phyloP scores from a whole-genome alignment of 306 rosid genomes.

The Acacia confusa region DNA sequence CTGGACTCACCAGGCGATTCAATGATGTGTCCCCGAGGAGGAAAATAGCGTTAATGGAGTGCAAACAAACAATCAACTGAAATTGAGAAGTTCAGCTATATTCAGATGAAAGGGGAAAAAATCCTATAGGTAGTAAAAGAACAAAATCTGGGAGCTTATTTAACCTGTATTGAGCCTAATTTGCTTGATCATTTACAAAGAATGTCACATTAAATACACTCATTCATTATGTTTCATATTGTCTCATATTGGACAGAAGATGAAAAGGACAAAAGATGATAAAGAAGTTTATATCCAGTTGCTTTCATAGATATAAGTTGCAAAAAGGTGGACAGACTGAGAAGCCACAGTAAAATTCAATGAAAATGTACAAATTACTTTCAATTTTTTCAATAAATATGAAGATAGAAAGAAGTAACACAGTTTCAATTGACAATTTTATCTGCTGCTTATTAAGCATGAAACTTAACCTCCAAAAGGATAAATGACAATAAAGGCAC shows the following conservation, averaged over 20 bases:
- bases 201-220: neutral
- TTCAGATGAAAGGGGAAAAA: slow-evolving; percentile 19
- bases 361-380: slow-evolving; percentile 17
- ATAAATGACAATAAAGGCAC: neutral
- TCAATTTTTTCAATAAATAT: neutral
- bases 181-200: neutral
- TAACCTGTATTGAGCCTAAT: neutral
- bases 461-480: neutral
- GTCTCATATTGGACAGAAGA: neutral
- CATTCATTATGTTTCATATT: neutral
- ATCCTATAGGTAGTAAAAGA: neutral
- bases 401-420: neutral
- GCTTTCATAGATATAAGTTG: slow-evolving; percentile 16
- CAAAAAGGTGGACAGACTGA: neutral
- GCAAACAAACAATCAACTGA: slow-evolving; percentile 78
- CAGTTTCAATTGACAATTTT: neutral
- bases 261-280: neutral
- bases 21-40: slow-evolving; percentile 77
- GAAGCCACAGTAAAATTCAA: neutral
- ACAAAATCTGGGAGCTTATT: neutral
- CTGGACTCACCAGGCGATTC: slow-evolving; percentile 72
- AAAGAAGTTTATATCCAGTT: neutral
- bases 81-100: slow-evolving; percentile 25
- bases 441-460: neutral
- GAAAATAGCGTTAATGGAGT: slow-evolving; percentile 76